Percentiles rank a stretch among this genome's conserved stretches.
Evolutionary conservation across 2,329 filamentous ascomycete genomes (phyloP).

Genomic region (Xylariomycetidae sp.): DNA sequence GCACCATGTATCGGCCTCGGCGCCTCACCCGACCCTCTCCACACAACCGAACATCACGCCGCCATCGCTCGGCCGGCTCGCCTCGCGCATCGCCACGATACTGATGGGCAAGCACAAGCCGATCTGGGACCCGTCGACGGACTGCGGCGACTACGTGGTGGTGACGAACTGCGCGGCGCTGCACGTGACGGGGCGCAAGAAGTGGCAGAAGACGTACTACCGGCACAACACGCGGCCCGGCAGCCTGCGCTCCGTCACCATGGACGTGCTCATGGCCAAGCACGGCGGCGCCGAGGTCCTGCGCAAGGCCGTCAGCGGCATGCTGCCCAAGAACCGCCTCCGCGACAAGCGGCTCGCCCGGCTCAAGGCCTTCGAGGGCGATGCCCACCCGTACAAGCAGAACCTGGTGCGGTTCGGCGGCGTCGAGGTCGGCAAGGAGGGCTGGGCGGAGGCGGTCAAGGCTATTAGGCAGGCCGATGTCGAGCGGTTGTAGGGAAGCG

Average conservation of each 20-base stretch:
- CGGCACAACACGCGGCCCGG: constrained; percentile 89
- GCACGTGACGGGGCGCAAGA: constrained; percentile 87
- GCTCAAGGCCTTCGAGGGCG: constrained; percentile 94
- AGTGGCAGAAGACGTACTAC: constrained; percentile 92
- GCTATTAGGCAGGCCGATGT: constrained; percentile 45
- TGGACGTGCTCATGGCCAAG: constrained; percentile 93
- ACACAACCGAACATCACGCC: constrained; percentile 54
- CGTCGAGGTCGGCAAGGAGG: constrained; percentile 46
- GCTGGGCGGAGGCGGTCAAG: constrained; percentile 49
- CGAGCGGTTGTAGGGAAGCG: constrained; percentile 41
- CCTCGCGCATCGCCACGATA: constrained; percentile 77
- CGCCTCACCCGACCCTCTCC: constrained; percentile 57
- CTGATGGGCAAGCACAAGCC: constrained; percentile 99
- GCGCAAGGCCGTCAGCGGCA: constrained; percentile 87
- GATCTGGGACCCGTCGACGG: constrained; percentile 92
- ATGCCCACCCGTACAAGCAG: constrained; percentile 82
- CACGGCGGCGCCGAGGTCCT: constrained; percentile 90
- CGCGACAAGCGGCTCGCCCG: constrained; percentile 81
- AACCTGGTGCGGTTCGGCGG: constrained; percentile 76
- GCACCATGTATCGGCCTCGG: constrained; percentile 77
- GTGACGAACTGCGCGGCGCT: constrained; percentile 84
- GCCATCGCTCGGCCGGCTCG: constrained; percentile 84
- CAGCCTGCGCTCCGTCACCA: constrained; percentile 79
- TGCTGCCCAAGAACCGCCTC: constrained; percentile 95
- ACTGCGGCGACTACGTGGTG: constrained; percentile 98